Conservation (phyloP, 2,329 filamentous ascomycete species). For the Colletotrichum tabaci region DNA sequence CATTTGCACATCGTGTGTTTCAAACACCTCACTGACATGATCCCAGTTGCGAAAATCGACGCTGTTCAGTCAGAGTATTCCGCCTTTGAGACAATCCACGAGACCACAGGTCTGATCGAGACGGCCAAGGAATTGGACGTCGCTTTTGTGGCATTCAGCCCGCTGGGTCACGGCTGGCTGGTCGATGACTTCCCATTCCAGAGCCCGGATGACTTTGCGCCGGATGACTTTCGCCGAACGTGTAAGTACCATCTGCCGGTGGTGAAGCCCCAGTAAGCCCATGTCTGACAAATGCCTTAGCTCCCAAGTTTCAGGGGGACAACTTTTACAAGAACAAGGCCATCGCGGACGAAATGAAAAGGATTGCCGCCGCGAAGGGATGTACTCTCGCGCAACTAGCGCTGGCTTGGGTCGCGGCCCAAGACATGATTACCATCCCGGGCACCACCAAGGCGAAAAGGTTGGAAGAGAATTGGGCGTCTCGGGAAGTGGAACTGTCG, state of each 20-base stretch:
- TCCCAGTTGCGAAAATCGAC: slow-evolving; percentile 61
- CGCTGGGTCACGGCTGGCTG: slow-evolving; percentile 62
- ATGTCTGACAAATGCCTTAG: slow-evolving; percentile 22
- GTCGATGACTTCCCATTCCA: slow-evolving; percentile 60
- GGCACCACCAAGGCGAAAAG: slow-evolving; percentile 59
- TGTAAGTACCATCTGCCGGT: slow-evolving; percentile 47
- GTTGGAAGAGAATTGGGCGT: slow-evolving; percentile 58
- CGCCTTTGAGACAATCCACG: slow-evolving; percentile 45
- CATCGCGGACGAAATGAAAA: slow-evolving; percentile 59
- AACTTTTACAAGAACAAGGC: slow-evolving; percentile 60
- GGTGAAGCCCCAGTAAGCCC: neutral
- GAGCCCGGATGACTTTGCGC: slow-evolving; percentile 61
- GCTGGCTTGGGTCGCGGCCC: slow-evolving; percentile 57
- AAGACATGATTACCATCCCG: slow-evolving; percentile 61
- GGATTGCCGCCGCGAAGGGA: slow-evolving; percentile 53
- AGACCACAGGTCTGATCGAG: slow-evolving; percentile 54
- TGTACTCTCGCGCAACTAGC: slow-evolving; percentile 54
- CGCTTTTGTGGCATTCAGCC: slow-evolving; percentile 62
- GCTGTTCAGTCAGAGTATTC: slow-evolving; percentile 63
- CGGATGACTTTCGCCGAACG: slow-evolving; percentile 57
- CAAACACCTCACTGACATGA: too few relatives aligned
- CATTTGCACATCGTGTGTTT: too few relatives aligned
- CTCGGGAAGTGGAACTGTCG: slow-evolving; percentile 52
- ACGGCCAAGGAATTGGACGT: slow-evolving; percentile 57
- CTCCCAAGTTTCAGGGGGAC: slow-evolving; percentile 57